Evolutionary conservation across 2,329 filamentous ascomycete species (phyloP), one percentile per base, ranked within the genome.

Genomic region (Epicoccum nigrum): DNA sequence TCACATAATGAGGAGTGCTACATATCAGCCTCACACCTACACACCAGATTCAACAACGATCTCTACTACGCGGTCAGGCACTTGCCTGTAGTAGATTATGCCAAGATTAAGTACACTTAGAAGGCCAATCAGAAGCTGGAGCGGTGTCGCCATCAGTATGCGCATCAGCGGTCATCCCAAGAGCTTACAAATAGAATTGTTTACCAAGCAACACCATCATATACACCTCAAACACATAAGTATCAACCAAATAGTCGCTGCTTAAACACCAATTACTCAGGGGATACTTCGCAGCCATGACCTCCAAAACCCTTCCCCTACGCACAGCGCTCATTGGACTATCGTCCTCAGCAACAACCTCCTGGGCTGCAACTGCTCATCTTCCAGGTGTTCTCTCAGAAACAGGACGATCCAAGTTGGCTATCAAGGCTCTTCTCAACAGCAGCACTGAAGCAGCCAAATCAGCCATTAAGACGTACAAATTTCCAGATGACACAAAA

Each of bases 311-410:
- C 9, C n/a, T 25, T 9, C 42, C 48, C 15, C 8, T 46, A 20
- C 48, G 42, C 13, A 46, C 42, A 20, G 48, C 48, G 19, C 74
- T 86, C 17, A 76, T 86, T 50, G 84, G 83, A 37, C 80, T 86
- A 44, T 85, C 82, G 1, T 72, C 79, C 45, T 74, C 75, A 1
- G 78, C 81, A 38, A 74, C 75, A 19, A 77, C 76, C 4, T 77
- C 78, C 0, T 87, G 84, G 84, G 83, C 82, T 2, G 74, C 72
- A 20, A 59, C 63, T 21, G 83, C 80, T 2, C 85, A 87, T 59
- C 77, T 87, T 0, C 83, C 85, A 0, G 86, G 85, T 63, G 78
- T 87, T 2, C 81, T 81, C 0, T 66, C 76, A 0, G 77, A 45
- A 2, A 51, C 31, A 11, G 68, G 65, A 6, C 62, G 58, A 1